These are phyloP conservation scores for Solanum rostratum DNA, from an alignment of 257 asterid species.

Conservation along the genomic window DNA sequence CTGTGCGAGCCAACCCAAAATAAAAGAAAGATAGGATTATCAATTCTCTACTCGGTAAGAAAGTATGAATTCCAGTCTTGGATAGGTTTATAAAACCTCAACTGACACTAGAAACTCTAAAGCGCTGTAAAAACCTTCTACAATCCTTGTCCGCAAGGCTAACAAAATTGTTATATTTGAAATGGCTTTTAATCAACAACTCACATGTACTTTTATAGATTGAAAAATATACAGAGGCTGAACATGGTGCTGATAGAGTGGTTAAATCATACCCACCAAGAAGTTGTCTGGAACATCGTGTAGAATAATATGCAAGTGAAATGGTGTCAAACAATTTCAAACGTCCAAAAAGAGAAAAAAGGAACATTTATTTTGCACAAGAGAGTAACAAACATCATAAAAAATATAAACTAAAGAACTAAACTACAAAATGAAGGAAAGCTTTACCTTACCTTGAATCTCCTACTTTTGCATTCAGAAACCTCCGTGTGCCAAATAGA, in stretches of 20 bases:
- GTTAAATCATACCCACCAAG: background rate
- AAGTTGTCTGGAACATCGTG: background rate
- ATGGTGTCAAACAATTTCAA: background rate
- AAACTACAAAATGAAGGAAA: background rate
- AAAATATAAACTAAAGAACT: background rate
- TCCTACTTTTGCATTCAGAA: slow-evolving; percentile 25
- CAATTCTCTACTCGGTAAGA: background rate
- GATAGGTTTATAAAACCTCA: background rate
- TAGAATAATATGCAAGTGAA: background rate
- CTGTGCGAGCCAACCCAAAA: background rate
- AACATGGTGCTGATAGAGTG: background rate
- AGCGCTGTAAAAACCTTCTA: background rate
- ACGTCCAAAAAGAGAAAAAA: background rate
- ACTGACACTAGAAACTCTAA: background rate
- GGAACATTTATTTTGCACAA: background rate
- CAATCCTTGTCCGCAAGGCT: background rate
- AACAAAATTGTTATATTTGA: background rate
- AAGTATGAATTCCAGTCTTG: background rate
- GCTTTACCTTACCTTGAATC: slow-evolving; percentile 51
- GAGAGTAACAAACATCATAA: background rate
- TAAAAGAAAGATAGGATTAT: background rate
- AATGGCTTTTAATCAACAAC: background rate
- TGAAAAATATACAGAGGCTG: background rate
- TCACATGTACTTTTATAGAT: background rate
- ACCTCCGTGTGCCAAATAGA: slow-evolving; percentile 33